phyloP scores from a whole-genome alignment of 2,329 filamentous ascomycete species.

The Tolypocladium album region DNA sequence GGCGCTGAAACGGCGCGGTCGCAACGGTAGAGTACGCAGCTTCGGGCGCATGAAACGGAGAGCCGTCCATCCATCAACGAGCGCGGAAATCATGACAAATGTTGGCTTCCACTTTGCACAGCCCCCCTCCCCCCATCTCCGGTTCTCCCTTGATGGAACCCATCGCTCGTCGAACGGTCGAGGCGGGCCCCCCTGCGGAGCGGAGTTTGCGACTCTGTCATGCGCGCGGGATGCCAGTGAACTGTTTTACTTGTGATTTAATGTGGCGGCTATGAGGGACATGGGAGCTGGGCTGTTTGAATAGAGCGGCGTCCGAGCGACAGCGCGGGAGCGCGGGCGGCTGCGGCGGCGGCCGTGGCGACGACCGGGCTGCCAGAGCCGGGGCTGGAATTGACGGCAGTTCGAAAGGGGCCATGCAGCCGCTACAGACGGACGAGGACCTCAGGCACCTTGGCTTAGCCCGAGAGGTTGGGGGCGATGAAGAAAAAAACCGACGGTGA shows the following conservation, averaged over 20 bases:
- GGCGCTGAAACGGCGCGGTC: slow-evolving; percentile 1
- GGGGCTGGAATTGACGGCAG: not conserved
- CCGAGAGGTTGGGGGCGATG: not conserved
- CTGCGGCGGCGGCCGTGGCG: not conserved
- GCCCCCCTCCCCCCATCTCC: not conserved
- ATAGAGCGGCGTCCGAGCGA: not conserved
- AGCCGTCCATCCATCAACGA: not conserved
- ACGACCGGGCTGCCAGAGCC: not conserved
- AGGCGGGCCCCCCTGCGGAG: not conserved
- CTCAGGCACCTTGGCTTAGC: no score
- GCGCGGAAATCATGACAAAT: not conserved
- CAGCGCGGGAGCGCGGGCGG: no score
- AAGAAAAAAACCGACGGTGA: no score
- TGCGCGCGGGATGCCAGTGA: not conserved
- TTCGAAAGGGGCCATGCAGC: not conserved
- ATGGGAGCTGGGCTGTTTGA: not conserved
- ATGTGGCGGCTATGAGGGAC: not conserved
- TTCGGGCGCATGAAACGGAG: not conserved
- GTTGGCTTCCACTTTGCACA: not conserved
- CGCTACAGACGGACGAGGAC: not conserved
- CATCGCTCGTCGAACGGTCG: not conserved
- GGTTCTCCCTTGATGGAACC: not conserved
- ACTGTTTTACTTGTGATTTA: not conserved
- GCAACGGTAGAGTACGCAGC: not conserved
- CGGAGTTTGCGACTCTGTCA: not conserved